These are phyloP conservation scores for Trichoderma polysporum DNA, from an alignment of 2,329 filamentous ascomycete genomes.

Conservation along the genomic window DNA sequence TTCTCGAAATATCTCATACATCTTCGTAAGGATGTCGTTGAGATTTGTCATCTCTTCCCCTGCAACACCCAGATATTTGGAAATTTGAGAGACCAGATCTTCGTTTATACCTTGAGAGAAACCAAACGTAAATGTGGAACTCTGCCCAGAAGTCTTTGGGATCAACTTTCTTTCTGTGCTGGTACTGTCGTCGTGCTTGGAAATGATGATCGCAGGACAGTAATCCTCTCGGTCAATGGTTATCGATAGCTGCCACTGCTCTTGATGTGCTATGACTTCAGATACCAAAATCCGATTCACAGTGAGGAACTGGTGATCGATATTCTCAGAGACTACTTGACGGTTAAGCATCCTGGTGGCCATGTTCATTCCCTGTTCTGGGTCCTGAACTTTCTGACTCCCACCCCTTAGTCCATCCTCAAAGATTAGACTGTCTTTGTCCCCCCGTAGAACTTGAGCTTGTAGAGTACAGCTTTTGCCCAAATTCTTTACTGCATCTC, in stretches of 20 bases:
- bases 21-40: conserved; percentile 22
- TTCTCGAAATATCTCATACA: conserved; percentile 42
- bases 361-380: conserved; percentile 23
- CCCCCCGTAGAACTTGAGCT: conserved; percentile 29
- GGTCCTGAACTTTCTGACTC: conserved; percentile 19
- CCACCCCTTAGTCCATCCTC: conserved; percentile 21
- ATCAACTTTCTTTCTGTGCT: conserved; percentile 24
- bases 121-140: conserved; percentile 28
- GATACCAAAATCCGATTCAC: conserved; percentile 40
- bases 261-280: conserved; percentile 31
- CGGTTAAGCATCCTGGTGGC: conserved; percentile 27
- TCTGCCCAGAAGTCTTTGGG: background rate
- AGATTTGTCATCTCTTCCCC: conserved; percentile 21
- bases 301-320: background rate
- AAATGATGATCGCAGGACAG: conserved; percentile 40
- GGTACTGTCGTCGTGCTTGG: conserved; percentile 26
- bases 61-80: conserved; percentile 1
- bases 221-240: conserved; percentile 44
- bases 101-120: conserved; percentile 31
- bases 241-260: conserved; percentile 43
- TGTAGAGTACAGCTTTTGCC: conserved; percentile 30
- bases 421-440: conserved; percentile 18
- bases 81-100: conserved; percentile 25
- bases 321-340: background rate
- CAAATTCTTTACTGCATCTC: conserved; percentile 23